Evolutionary conservation across 306 rosid genomes (phyloP), one percentile per base, ranked within the genome.

Genomic region (Cotoneaster glaucophyllus): DNA sequence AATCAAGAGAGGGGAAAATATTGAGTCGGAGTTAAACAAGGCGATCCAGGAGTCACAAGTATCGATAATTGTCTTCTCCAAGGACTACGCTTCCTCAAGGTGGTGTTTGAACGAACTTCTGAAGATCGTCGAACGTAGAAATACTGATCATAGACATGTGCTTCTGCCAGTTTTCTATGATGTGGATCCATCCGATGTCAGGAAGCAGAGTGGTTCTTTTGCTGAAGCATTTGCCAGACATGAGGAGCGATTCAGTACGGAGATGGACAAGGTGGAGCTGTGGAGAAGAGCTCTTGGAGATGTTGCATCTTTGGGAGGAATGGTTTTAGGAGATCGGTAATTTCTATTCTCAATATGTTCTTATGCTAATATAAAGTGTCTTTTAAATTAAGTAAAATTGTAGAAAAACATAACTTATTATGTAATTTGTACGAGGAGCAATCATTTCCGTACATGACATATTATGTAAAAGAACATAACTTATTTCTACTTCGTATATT

Each of bases 251-350:
- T 56, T 41, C 57, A 8, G 21, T 32, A 32, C 37, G 34, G 31
- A 5, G 13, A 8, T 13, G 3, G 39, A 45, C 6, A 69, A 45
- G 39, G 73, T 69, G 59, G 73, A 69, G 57, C 57, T 1, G 14
- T 69, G 73, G 73, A 14, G 73, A 44, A 69, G 37, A 43, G 31
- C 73, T 8, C 57, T 68, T 43, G 1, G 57, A 3, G 37, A 68
- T 0, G 73, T 45, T 11, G 57, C 48, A 18, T 32, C 14, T 6
- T 0, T 68, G 73, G 73, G n/a, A 24, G 73, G 73, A 5, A 43
- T 68, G 73, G 73, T 45, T 44, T 68, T 68, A 68, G 69, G 69
- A 57, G 62, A 57, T 57, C 3, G 15, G 62, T 57, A n/a, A 57
- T 57, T 57, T 57, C 26, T 9, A 9, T 21, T 56, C 25, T 24